phyloP scores from a whole-genome alignment of 2,329 filamentous ascomycete species.

The Exophiala spinifera region DNA sequence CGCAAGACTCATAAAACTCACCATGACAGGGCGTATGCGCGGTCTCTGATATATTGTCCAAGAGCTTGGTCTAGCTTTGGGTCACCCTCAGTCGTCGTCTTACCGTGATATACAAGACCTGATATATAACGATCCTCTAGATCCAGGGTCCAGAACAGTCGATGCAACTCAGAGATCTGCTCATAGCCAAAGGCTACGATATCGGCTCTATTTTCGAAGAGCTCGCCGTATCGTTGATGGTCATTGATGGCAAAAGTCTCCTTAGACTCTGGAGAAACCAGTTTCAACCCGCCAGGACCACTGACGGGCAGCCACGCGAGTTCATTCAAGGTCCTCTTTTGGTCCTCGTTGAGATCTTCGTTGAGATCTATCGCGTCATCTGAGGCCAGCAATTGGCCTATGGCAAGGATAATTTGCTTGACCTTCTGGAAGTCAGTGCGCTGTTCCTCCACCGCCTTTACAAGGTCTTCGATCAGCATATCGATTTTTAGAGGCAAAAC shows the following conservation, averaged over 20 bases:
- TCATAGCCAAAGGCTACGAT: conserved; percentile 14
- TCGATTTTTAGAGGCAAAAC: conserved; percentile 17
- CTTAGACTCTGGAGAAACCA: neutral
- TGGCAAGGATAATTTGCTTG: conserved; percentile 15
- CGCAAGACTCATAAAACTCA: conserved; percentile 15
- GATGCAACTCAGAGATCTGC: conserved; percentile 14
- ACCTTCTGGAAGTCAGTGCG: conserved; percentile 6
- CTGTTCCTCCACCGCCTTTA: conserved; percentile 3
- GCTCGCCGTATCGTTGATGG: conserved; percentile 11
- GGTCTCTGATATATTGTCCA: conserved; percentile 10
- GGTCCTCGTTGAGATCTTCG: conserved; percentile 5
- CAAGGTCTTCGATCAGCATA: conserved; percentile 14
- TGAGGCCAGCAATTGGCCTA: conserved; percentile 10
- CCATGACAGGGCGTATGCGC: conserved; percentile 22
- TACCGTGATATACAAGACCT: neutral
- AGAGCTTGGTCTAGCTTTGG: conserved; percentile 4
- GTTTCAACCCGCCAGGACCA: conserved; percentile 2
- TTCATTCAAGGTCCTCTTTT: conserved; percentile 6
- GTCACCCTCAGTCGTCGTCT: conserved; percentile 4
- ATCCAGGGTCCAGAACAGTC: conserved; percentile 7
- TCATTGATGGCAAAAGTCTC: conserved; percentile 15
- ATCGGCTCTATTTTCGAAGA: conserved; percentile 7
- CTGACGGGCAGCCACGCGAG: conserved; percentile 15
- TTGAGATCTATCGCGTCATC: conserved; percentile 3
- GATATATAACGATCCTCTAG: conserved; percentile 12